A percentile compares a stretch with the other conserved stretches of the same genome.
These are phyloP conservation scores for Trichoderma atrobrunneum DNA, from an alignment of 2,329 filamentous ascomycete genomes.

Conservation along the genomic window DNA sequence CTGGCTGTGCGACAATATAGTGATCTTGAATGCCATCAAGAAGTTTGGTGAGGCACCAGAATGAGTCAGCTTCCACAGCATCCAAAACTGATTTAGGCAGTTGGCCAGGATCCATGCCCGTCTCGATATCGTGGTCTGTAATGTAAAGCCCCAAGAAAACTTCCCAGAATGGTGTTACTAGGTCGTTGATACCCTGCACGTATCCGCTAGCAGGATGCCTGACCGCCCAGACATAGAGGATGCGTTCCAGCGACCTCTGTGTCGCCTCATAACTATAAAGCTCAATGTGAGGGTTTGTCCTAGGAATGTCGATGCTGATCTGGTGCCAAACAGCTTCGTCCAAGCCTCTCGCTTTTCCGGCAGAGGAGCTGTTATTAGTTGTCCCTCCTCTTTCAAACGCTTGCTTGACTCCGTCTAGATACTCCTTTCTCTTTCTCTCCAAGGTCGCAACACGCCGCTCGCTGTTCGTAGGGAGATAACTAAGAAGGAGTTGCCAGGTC, in stretches of 20 bases:
- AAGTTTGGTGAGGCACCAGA: constrained; percentile 97
- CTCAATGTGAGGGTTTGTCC: constrained; percentile 93
- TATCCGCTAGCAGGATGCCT: constrained; percentile 96
- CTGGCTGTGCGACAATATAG: constrained; percentile 96
- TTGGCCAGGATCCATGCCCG: constrained; percentile 95
- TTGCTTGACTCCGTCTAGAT: constrained; percentile 83
- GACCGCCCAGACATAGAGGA: constrained; percentile 96
- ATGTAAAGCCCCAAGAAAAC: constrained; percentile 95
- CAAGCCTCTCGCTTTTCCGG: constrained; percentile 61
- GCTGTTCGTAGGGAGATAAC: constrained; percentile 94
- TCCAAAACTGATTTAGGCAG: constrained; percentile 86
- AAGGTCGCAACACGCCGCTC: constrained; percentile 86
- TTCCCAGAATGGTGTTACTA: constrained; percentile 97
- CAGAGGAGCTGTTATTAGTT: constrained; percentile 29
- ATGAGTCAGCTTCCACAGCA: constrained; percentile 94
- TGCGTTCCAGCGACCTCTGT: constrained; percentile 87
- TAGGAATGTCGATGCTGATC: constrained; percentile 95
- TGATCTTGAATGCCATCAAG: constrained; percentile 99
- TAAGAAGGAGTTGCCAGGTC: constrained; percentile 96
- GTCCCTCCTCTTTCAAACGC: constrained; percentile 65
- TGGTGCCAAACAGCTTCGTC: constrained; percentile 99
- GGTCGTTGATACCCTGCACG: constrained; percentile 97
- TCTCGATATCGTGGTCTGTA: constrained; percentile 87
- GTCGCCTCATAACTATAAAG: constrained; percentile 96
- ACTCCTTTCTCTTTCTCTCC: constrained; percentile 94